Percentiles rank a stretch among this genome's conserved stretches.
phyloP scores from a whole-genome alignment of 2,329 filamentous ascomycete species.

The Berkeleyomyces rouxiae region DNA sequence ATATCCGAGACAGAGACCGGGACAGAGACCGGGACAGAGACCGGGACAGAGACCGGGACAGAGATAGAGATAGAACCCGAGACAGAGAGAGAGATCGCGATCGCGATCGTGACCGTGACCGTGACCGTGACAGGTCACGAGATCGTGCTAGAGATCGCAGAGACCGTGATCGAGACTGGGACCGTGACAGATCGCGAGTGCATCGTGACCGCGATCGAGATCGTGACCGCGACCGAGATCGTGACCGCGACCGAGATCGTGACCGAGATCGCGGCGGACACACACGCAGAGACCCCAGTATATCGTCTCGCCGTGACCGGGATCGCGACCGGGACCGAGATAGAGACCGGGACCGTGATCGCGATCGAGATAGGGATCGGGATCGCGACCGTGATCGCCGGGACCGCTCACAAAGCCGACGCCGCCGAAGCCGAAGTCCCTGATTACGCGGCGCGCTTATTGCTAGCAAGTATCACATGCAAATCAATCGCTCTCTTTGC shows the following conservation, averaged over 20 bases:
- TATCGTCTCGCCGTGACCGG: constrained; percentile 15
- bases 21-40: constrained; percentile 20
- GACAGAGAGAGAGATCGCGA: constrained; percentile 20
- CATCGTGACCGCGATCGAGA: constrained; percentile 17
- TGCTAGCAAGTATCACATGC: not conserved
- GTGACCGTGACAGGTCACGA: constrained; percentile 16
- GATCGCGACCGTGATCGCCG: constrained; percentile 3
- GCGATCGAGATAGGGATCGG: constrained; percentile 9
- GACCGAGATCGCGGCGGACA: constrained; percentile 10
- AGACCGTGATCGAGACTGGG: constrained; percentile 20
- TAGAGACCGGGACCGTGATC: constrained; percentile 16
- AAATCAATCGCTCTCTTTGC: not conserved
- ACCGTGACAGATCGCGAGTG: constrained; percentile 4
- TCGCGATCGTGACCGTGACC: constrained; percentile 18
- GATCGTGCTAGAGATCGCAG: constrained; percentile 17
- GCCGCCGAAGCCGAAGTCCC: constrained; percentile 4
- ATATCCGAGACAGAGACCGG: constrained; percentile 21
- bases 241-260: constrained; percentile 15
- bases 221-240: not conserved
- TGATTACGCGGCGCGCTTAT: not conserved
- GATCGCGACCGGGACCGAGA: constrained; percentile 17
- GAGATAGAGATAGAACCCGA: constrained; percentile 19
- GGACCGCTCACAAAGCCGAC: constrained; percentile 4
- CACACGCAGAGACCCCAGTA: constrained; percentile 8
- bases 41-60: constrained; percentile 17